Conservation (phyloP, 2,329 filamentous ascomycete species). For the Epichloe coenophiala region DNA sequence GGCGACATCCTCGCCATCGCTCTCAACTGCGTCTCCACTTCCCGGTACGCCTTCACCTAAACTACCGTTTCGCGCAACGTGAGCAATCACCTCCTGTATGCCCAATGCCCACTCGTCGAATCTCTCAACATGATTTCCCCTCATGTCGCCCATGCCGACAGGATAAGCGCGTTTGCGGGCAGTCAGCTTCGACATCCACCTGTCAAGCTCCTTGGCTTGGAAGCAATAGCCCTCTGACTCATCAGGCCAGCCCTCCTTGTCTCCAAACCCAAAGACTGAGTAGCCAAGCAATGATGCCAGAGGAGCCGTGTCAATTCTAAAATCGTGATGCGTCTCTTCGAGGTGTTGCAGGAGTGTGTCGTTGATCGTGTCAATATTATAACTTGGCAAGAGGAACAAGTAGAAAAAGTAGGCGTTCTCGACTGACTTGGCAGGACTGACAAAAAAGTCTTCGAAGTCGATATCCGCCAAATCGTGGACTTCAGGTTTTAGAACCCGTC, state of each 20-base stretch:
- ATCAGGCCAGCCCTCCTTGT: constrained; percentile 81
- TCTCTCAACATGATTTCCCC: constrained; percentile 52
- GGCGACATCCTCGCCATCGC: constrained; percentile 58
- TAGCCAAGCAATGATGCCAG: constrained; percentile 68
- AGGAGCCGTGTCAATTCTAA: constrained; percentile 83
- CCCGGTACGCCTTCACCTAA: constrained; percentile 56
- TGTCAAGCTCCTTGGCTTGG: constrained; percentile 80
- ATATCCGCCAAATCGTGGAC: constrained; percentile 70
- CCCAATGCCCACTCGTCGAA: constrained; percentile 69
- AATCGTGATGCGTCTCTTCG: constrained; percentile 89
- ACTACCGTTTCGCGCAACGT: constrained; percentile 44
- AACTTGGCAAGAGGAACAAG: constrained; percentile 72
- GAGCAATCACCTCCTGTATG: constrained; percentile 55
- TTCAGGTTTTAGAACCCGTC: constrained; percentile 41
- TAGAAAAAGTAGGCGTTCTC: constrained; percentile 59
- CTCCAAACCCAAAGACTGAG: constrained; percentile 87
- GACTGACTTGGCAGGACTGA: constrained; percentile 52
- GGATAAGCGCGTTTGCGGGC: constrained; percentile 77
- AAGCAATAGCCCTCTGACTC: constrained; percentile 87
- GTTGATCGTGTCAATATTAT: constrained; percentile 89
- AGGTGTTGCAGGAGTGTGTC: constrained; percentile 79
- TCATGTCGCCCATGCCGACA: constrained; percentile 76
- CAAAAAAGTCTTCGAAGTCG: constrained; percentile 94
- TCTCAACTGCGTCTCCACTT: constrained; percentile 74
- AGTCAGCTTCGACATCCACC: constrained; percentile 94